Percentiles rank a stretch among this genome's conserved stretches.
Conservation (phyloP, 768 basidiomycete genomes). For the Pleurotus ostreatus region DNA sequence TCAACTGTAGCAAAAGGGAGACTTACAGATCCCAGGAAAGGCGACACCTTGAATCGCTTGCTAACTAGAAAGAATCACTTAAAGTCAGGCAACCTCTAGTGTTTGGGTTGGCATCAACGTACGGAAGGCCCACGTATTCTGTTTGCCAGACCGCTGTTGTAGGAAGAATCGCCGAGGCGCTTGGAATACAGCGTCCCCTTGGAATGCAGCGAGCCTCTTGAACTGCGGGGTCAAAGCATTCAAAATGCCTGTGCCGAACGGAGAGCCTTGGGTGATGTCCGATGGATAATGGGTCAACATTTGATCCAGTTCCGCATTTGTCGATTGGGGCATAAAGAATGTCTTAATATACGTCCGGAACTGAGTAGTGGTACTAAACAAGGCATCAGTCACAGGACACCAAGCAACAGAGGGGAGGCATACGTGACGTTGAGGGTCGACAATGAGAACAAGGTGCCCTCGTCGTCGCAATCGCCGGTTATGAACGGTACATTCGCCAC, state of each 20-base stretch:
- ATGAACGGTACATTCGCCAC: conserved; percentile 46
- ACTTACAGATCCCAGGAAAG: conserved; percentile 41
- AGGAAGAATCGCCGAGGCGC: conserved; percentile 45
- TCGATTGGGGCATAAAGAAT: conserved; percentile 19
- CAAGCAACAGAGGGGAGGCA: not conserved
- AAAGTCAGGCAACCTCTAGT: conserved; percentile 9
- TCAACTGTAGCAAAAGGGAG: no score
- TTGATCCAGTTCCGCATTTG: conserved; percentile 21
- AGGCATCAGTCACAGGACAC: conserved; percentile 14
- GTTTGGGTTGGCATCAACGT: not conserved
- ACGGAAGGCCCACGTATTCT: conserved; percentile 41
- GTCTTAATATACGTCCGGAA: conserved; percentile 23
- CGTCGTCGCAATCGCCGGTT: conserved; percentile 42
- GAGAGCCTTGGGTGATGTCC: conserved; percentile 44
- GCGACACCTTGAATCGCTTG: conserved; percentile 37
- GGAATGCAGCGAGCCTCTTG: conserved; percentile 47
- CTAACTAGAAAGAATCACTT: conserved; percentile 26
- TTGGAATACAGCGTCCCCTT: conserved; percentile 49
- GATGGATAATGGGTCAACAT: conserved; percentile 33
- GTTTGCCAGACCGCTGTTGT: conserved; percentile 28
- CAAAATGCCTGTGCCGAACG: conserved; percentile 41
- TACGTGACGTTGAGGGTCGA: conserved; percentile 24
- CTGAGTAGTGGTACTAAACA: conserved; percentile 16
- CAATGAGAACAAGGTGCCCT: conserved; percentile 31
- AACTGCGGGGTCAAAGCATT: conserved; percentile 45